Evolutionary conservation across 1,284 basidiomycete genomes (phyloP).

Genomic region (Pulchroboletus neoregius): DNA sequence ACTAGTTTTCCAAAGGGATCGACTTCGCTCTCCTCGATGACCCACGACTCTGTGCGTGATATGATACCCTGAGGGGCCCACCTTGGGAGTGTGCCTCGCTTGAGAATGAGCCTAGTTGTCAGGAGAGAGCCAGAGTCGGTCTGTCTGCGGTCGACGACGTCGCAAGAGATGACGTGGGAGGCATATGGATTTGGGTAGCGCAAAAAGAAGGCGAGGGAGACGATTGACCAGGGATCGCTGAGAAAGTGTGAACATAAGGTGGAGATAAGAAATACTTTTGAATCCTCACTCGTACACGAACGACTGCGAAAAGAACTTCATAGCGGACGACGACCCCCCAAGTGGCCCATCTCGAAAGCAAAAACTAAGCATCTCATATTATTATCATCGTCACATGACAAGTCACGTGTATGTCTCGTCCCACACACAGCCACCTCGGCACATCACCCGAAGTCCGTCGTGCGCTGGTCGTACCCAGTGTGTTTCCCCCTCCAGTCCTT

Average conservation of each 20-base stretch:
- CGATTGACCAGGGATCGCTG: constrained; percentile 88
- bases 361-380: neutral
- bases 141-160: constrained; percentile 82
- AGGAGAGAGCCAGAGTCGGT: constrained; percentile 73
- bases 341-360: no score
- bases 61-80: constrained; percentile 87
- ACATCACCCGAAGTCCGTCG: constrained; percentile 57
- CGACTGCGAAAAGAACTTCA: constrained; percentile 79
- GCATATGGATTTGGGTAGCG: constrained; percentile 98
- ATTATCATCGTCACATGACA: constrained; percentile 15
- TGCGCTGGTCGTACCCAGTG: constrained; percentile 68
- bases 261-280: constrained; percentile 28
- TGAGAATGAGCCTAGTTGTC: constrained; percentile 89
- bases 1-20: constrained; percentile 71
- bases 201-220: constrained; percentile 89
- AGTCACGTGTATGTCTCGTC: constrained; percentile 46
- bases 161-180: constrained; percentile 90
- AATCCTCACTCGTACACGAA: constrained; percentile 79
- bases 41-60: constrained; percentile 76
- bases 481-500: constrained; percentile 41
- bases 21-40: constrained; percentile 88
- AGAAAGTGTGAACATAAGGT: neutral
- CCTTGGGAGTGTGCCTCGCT: constrained; percentile 83
- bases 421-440: constrained; percentile 37
- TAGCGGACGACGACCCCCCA: constrained; percentile 40